Evolutionary conservation across 148 eudicot species (phyloP), one percentile per base, ranked within the genome.

Genomic region (Persicaria tinctoria): DNA sequence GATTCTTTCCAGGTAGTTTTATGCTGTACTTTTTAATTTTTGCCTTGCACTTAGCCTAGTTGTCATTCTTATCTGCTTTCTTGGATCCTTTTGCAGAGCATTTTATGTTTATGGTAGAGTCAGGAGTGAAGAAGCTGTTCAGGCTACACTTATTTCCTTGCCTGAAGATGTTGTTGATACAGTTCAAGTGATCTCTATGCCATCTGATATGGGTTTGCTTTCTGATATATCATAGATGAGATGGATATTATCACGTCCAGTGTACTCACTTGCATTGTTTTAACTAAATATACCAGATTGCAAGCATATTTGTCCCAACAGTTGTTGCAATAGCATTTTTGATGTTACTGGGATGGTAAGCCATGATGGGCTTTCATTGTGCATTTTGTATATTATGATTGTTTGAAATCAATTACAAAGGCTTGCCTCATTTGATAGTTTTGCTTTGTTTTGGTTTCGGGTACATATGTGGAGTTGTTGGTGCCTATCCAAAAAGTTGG

Each of bases 281-380:
- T 20, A 20, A 20, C 23, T 20, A 20, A 20, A 20, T 20, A 0
- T 20, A 20, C 23, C 23, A 20, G 23, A 20, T 20, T 20, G 23
- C 23, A 20, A 20, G 23, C 23, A 20, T 20, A 20, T 20, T 20
- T 20, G 23, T 20, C 23, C 23, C 23, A 20, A 20, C 23, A 20
- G 23, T 20, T 20, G 87, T 95, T 77, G 82, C 84, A 46, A 4
- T 95, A 82, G 83, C 93, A 49, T 77, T 95, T 76, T 45, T 90
- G 83, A 95, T 97, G 51, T 84, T 95, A 73, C 72, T 90, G 66
- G 97, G 86, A 68, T 95, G 98, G 98, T 95, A 82, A 85, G 97
- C 76, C 20, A 47, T 46, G n/a, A 32, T 32, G 46, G 32, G 38
- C 8, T 38, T 64, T 64, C 8, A 12, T 38, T 32, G 16, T 64